These are phyloP conservation scores for Malus fusca DNA, from an alignment of 306 rosid genomes.

Conservation along the genomic window DNA sequence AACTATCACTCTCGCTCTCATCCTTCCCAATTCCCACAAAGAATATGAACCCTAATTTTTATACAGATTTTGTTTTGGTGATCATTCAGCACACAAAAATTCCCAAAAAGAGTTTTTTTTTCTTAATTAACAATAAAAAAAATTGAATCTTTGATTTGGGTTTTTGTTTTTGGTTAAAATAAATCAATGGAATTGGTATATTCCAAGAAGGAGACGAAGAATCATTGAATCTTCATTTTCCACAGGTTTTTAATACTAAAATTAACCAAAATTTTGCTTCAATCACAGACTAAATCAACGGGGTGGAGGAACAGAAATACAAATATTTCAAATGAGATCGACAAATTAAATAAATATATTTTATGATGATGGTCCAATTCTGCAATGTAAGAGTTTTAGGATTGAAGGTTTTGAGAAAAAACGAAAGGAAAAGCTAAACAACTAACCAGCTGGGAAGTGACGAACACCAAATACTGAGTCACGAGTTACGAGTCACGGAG, in stretches of 20 bases:
- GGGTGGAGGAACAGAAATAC: background rate
- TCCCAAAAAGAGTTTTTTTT: background rate
- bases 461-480: background rate
- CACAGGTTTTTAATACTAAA: background rate
- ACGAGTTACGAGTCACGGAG: background rate
- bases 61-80: background rate
- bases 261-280: background rate
- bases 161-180: background rate
- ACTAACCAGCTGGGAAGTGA: background rate
- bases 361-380: background rate
- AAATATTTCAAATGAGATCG: background rate
- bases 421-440: background rate
- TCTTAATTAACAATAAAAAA: background rate
- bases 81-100: background rate
- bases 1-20: slow-evolving; percentile 85
- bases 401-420: background rate
- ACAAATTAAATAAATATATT: background rate
- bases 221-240: background rate
- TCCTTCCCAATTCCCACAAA: slow-evolving; percentile 6
- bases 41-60: background rate
- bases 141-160: background rate
- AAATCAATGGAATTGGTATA: background rate
- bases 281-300: background rate
- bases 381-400: background rate
- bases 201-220: background rate